These are phyloP conservation scores for Barbatosphaeria neglecta DNA, from an alignment of 495 filamentous ascomycete genomes.

Conservation along the genomic window DNA sequence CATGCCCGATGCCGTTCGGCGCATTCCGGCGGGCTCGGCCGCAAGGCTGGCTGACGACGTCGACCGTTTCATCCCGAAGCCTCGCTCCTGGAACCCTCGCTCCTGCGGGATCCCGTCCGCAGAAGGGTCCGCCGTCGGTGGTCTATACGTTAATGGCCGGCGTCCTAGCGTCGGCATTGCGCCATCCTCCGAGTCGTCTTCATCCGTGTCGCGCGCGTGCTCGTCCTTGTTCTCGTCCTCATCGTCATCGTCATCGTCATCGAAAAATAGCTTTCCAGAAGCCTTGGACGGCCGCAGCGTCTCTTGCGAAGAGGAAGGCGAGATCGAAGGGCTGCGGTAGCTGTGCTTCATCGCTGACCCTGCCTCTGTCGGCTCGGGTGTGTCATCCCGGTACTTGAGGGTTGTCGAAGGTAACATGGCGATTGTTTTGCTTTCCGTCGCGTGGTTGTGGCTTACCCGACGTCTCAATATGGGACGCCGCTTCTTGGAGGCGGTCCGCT, in stretches of 20 bases:
- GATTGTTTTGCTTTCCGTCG: conserved; percentile 74
- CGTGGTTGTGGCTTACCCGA: conserved; percentile 37
- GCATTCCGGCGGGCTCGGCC: conserved; percentile 43
- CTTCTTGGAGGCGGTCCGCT: conserved; percentile 37
- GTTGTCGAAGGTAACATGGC: conserved; percentile 87
- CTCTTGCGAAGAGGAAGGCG: conserved; percentile 64
- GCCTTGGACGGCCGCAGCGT: conserved; percentile 61
- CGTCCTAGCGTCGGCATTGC: conserved; percentile 23
- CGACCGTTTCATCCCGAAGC: conserved; percentile 19
- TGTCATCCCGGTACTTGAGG: conserved; percentile 76
- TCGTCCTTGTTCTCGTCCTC: conserved; percentile 55
- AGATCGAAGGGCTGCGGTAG: conserved; percentile 38
- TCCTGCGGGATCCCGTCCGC: neutral
- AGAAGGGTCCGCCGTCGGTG: conserved; percentile 4
- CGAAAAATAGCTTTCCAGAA: conserved; percentile 56
- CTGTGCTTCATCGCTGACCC: conserved; percentile 43
- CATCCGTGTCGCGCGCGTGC: too few species aligned
- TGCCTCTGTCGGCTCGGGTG: conserved; percentile 50
- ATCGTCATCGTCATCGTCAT: conserved; percentile 28
- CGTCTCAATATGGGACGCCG: conserved; percentile 28
- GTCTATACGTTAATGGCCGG: conserved; percentile 4
- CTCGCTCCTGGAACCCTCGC: conserved; percentile 3
- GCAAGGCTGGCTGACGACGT: conserved; percentile 20
- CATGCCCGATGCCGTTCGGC: conserved; percentile 69
- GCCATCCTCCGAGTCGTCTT: conserved; percentile 42